Conservation (phyloP, 495 filamentous ascomycete genomes). For the Hyphodiscus hymeniophilus region DNA sequence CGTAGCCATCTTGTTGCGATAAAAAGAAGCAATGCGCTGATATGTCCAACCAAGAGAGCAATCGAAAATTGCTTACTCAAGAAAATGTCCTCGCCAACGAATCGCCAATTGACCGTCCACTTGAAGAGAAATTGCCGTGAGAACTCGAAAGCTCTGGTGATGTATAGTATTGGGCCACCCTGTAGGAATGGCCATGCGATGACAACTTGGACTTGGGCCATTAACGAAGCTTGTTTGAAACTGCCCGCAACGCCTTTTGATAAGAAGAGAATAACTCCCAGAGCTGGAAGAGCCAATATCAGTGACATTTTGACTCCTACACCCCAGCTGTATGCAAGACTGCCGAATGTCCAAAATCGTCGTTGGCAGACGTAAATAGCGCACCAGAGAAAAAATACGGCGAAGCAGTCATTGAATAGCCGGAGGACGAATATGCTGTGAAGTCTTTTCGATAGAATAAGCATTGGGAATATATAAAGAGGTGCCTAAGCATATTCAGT, state of each 20-base stretch:
- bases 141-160: slow-evolving; percentile 78
- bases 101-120: slow-evolving; percentile 99
- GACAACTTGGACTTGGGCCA: slow-evolving; percentile 65
- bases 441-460: slow-evolving; percentile 82
- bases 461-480: slow-evolving; percentile 79
- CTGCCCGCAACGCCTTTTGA: slow-evolving; percentile 54
- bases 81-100: slow-evolving; percentile 75
- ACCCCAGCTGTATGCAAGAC: slow-evolving; percentile 64
- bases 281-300: slow-evolving; percentile 69
- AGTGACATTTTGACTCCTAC: slow-evolving; percentile 92
- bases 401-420: slow-evolving; percentile 92
- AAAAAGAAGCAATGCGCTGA: slow-evolving; percentile 56
- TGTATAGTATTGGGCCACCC: slow-evolving; percentile 59
- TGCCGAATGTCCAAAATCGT: slow-evolving; percentile 61
- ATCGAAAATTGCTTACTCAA: slow-evolving; percentile 67
- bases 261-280: slow-evolving; percentile 65
- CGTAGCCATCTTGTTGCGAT: slow-evolving; percentile 38
- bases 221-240: slow-evolving; percentile 58
- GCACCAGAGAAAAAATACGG: slow-evolving; percentile 69
- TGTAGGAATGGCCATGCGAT: slow-evolving; percentile 72
- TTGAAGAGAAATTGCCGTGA: slow-evolving; percentile 86
- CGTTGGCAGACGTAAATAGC: slow-evolving; percentile 71
- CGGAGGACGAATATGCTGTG: slow-evolving; percentile 91
- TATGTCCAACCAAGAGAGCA: slow-evolving; percentile 59
- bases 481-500: slow-evolving; percentile 49